A percentile compares a stretch with the other conserved stretches of the same genome.
Conservation (phyloP, 2,329 filamentous ascomycete genomes). For the Calcarisporium arbuscula region DNA sequence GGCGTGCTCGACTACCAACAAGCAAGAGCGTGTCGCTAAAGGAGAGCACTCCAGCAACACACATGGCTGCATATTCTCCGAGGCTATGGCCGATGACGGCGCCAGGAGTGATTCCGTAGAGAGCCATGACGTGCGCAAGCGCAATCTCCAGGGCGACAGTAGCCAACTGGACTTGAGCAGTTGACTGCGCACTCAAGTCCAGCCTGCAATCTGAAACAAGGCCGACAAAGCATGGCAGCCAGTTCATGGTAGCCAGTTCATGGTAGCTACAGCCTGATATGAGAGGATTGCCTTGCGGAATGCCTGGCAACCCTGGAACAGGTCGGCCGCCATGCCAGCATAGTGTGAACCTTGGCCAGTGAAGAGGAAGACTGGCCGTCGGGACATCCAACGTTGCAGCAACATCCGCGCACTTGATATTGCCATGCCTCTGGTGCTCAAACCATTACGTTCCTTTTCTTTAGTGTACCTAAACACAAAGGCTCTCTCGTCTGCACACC, state of each 20-base stretch:
- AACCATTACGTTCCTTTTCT: too few species aligned
- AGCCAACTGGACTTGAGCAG: slow-evolving; percentile 1
- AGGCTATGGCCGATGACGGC: slow-evolving; percentile 10
- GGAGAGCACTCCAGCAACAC: slow-evolving; percentile 19
- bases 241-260: too few species aligned
- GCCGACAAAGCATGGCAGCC: background rate
- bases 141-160: slow-evolving; percentile 17
- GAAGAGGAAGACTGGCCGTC: too few species aligned
- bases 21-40: slow-evolving; percentile 7
- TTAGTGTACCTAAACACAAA: too few species aligned
- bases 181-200: background rate
- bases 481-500: too few species aligned
- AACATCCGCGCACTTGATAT: too few species aligned
- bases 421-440: too few species aligned
- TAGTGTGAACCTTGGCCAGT: too few species aligned
- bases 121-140: slow-evolving; percentile 20
- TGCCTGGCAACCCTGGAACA: background rate
- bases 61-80: slow-evolving; percentile 19
- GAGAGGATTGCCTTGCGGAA: background rate
- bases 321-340: too few species aligned
- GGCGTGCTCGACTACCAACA: slow-evolving; percentile 2
- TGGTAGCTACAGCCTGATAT: background rate
- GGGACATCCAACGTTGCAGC: too few species aligned
- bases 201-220: background rate
- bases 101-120: slow-evolving; percentile 19